Evolutionary conservation across 495 filamentous ascomycete genomes (phyloP), one percentile per base, ranked within the genome.

Genomic region (Amorphotheca resinae): DNA sequence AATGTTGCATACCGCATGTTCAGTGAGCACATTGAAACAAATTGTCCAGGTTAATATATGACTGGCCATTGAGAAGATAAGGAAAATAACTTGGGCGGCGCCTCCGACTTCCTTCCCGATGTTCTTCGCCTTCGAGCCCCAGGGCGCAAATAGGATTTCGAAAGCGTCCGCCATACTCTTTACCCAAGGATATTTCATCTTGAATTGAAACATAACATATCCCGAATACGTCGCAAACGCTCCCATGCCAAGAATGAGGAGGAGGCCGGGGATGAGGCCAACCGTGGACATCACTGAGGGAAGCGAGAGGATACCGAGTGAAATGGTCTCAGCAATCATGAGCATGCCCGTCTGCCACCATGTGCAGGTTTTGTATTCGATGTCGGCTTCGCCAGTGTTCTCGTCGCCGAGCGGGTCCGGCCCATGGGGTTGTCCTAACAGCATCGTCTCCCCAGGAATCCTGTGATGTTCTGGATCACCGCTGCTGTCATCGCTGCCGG

Each of bases 141-240:
- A 4, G 48, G 58, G 5, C 80, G 81, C 82, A 53, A 76, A 65
- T 23, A 87, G 67, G 36, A 91, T 59, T 15, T 74, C 61, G 11
- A 79, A 79, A 2, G 75, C 82, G 53, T 91, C 82, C 69, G 16
- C 77, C 76, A 58, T 87, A 77, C 58, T 77, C 76, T 42, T 74
- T 28, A 88, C 74, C n/a, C 80, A 64, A 0, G 85, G 85, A 52
- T 77, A 77, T 43, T 64, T 69, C 37, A 77, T 49, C 57, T 87
- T 88, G 57, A 91, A 77, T 58, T 87, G 80, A 16, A 79, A 83
- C 48, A 89, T 73, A 23, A 87, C 71, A 46, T 77, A 84, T 50
- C 80, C 80, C 14, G 81, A 84, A 60, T 88, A 93, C 3, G 36
- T 42, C 2, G 42, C 41, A 22, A 50, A 17, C 1, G 45, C 5